Evolutionary conservation across 2,329 filamentous ascomycete genomes (phyloP).

Genomic region (Colletotrichum eremochloae): DNA sequence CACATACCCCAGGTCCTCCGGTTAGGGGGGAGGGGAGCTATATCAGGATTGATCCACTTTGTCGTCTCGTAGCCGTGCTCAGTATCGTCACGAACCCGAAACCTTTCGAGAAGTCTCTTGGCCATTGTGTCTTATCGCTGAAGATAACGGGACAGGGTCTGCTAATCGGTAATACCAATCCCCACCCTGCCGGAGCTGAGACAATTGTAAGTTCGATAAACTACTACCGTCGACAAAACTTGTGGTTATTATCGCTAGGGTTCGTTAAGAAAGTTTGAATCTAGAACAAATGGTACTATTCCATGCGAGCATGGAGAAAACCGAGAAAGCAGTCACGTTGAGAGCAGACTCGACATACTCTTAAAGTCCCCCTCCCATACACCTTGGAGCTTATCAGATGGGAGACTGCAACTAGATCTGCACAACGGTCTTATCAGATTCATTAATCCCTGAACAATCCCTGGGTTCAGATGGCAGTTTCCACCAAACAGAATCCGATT

Average conservation of each 20-base stretch:
- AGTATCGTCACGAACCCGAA: constrained; percentile 36
- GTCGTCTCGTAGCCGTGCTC: constrained; percentile 54
- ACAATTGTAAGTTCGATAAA: neutral
- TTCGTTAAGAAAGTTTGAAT: neutral
- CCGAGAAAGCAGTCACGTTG: neutral
- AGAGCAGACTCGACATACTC: constrained; percentile 9
- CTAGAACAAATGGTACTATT: neutral
- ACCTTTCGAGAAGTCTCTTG: constrained; percentile 25
- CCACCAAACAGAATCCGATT: constrained; percentile 16
- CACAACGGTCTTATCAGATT: constrained; percentile 36
- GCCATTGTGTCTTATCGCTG: constrained; percentile 15
- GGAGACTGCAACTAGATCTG: constrained; percentile 9
- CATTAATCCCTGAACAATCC: constrained; percentile 24
- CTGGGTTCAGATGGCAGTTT: constrained; percentile 17
- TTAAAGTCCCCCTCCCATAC: neutral
- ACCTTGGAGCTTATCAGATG: constrained; percentile 35
- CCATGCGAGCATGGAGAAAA: neutral
- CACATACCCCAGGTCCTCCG: constrained; percentile 58
- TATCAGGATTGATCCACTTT: constrained; percentile 63
- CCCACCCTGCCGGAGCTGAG: neutral
- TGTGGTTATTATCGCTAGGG: neutral
- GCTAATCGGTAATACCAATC: too few relatives aligned
- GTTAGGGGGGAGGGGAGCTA: constrained; percentile 57
- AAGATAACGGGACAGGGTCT: neutral
- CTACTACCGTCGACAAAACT: too few relatives aligned